Evolutionary conservation across 2,329 filamentous ascomycete genomes (phyloP).

Genomic region (Apiospora kogelbergensis): DNA sequence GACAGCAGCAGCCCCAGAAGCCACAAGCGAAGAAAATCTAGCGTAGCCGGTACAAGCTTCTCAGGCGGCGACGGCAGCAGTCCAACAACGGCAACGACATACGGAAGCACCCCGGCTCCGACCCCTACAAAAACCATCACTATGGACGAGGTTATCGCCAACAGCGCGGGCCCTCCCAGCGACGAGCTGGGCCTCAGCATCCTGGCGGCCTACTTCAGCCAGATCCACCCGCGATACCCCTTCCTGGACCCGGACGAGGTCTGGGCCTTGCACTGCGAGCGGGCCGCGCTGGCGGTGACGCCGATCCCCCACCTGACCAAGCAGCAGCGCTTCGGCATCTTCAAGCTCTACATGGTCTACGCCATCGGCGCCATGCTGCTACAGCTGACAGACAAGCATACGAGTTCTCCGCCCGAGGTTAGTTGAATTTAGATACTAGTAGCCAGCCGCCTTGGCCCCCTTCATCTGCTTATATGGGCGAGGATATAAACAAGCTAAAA

Average conservation of each 20-base stretch:
- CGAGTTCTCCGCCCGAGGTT: conserved; percentile 39
- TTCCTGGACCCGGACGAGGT: conserved; percentile 47
- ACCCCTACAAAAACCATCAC: conserved; percentile 25
- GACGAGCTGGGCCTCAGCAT: conserved; percentile 44
- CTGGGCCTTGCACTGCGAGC: conserved; percentile 41
- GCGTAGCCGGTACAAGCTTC: background rate
- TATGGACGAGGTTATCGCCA: conserved; percentile 41
- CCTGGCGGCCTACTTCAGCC: conserved; percentile 43
- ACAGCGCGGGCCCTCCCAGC: conserved; percentile 44
- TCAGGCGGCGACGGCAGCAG: background rate
- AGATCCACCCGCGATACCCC: conserved; percentile 48
- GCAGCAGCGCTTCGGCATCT: conserved; percentile 42
- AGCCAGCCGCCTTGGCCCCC: background rate
- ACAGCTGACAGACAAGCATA: conserved; percentile 45
- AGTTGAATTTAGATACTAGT: background rate
- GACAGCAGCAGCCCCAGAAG: conserved; percentile 15
- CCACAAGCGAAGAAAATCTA: conserved; percentile 11
- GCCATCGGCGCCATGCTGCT: conserved; percentile 50
- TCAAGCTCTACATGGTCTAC: conserved; percentile 52
- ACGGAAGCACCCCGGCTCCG: background rate
- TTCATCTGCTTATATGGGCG: background rate
- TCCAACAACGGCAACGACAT: background rate
- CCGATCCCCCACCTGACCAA: conserved; percentile 34
- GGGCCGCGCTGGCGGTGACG: conserved; percentile 35
- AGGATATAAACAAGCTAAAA: no score